Evolutionary conservation across 2,329 filamentous ascomycete genomes (phyloP), one percentile per base, ranked within the genome.

Genomic region (Thielaviopsis populi): DNA sequence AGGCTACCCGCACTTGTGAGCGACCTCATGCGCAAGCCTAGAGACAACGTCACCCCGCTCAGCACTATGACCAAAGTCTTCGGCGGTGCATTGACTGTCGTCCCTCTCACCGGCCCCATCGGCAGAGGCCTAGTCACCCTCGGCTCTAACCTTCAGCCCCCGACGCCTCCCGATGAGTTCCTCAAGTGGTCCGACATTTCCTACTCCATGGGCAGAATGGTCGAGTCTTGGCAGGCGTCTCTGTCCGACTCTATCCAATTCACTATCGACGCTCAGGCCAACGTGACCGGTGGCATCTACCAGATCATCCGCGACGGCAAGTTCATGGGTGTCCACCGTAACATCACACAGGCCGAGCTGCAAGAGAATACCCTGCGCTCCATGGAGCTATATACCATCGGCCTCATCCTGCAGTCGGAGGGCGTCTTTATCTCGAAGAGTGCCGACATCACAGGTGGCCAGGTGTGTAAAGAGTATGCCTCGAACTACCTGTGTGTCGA

Each of bases 311-410:
- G n/a, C 5, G 63, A 61, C 1, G 67, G 67, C 19, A 19, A 37
- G n/a, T 67, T 67, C 59, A 59, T 67, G 59, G 65, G 67, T 13
- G 42, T 53, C 5, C 27, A 42, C 15, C 65, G 56, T 15, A 68
- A 68, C 62, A 22, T 67, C 24, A 68, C 66, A 5, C 64, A 68
- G 42, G n/a, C 42, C 33, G 67, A 68, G 24, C 54, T 68, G 7
- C 64, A 67, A 43, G 43, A 50, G 19, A 24, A 43, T 4, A 27
- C 66, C 17, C 30, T 41, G 2, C 40, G 43, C 15, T 65, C 59
- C 41, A 46, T 68, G 40, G 42, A 63, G 24, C 48, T 62, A 2
- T 65, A 61, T 46, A 43, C 64, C 2, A 59, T 63, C 37, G 67
- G 62, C 10, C 61, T 66, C 13, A 59, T 61, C 8, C 60, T 68